Conservation (phyloP, 2,329 filamentous ascomycete genomes). For the Penicillium sp. region DNA sequence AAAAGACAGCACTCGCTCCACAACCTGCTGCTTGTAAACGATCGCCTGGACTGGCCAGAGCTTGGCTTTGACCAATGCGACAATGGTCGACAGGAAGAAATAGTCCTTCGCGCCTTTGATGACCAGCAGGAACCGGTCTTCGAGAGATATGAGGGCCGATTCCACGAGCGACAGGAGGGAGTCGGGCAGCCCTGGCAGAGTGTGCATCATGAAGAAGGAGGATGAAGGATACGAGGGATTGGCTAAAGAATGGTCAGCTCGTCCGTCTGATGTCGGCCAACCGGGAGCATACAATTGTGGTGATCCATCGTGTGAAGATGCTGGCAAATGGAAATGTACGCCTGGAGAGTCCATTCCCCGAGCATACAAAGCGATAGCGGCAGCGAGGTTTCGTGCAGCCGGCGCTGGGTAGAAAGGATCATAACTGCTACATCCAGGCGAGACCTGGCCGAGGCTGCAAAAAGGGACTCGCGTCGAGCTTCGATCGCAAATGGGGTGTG, state of each 20-base stretch:
- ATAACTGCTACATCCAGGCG: conserved; percentile 38
- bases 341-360: conserved; percentile 39
- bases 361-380: conserved; percentile 34
- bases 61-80: conserved; percentile 35
- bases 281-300: conserved; percentile 22
- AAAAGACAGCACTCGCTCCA: conserved; percentile 37
- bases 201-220: conserved; percentile 23
- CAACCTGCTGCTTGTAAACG: conserved; percentile 35
- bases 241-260: neutral
- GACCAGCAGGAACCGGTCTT: conserved; percentile 31
- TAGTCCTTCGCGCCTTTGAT: conserved; percentile 42
- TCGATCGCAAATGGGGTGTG: conserved; percentile 42
- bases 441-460: conserved; percentile 35
- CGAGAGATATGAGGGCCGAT: conserved; percentile 29
- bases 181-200: conserved; percentile 33
- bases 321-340: conserved; percentile 39
- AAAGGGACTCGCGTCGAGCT: conserved; percentile 31
- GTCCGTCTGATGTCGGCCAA: neutral
- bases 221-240: conserved; percentile 3
- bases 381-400: conserved; percentile 32
- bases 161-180: conserved; percentile 36
- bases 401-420: conserved; percentile 39
- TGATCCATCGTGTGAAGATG: conserved; percentile 29
- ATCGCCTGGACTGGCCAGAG: conserved; percentile 35
- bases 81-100: conserved; percentile 39